Evolutionary conservation across 202 grass and related monocot genomes (phyloP), one percentile per base, ranked within the genome.

Genomic region (Cymbopogon flexuosus): DNA sequence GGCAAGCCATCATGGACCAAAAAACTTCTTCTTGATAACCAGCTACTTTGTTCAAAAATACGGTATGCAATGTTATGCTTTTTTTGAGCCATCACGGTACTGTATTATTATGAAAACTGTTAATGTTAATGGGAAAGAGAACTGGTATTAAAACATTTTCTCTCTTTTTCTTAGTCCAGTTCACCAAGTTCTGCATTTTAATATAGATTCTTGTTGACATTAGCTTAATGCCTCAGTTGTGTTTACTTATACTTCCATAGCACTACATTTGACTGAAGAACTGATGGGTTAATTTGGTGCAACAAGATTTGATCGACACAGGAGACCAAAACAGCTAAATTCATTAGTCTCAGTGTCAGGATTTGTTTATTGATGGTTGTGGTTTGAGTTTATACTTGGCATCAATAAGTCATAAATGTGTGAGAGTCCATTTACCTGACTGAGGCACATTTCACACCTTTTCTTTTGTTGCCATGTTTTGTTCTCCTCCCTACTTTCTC

Each of bases 41-140:
- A 87, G 73, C 84, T 97, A 34, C 94, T 97, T 82, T 85, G 91
- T 87, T 92, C 91, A 10, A 97, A 97, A 92, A 77, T 97, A 88
- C 42, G 78, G 91, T 94, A 80, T 15, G 45, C 64, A 37, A 16
- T 80, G 4, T 65, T 64, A 41, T 86, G 52, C 16, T 47, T 68
- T 29, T 7, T 64, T 8, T 72, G 69, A 72, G 8, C 13, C 57
- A 45, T 71, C 19, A 49, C 1, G 1, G 43, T 81, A 56, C 13
- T 35, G 9, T 5, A 36, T 29, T 65, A 19, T 29, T 65, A 31
- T 12, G 22, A 51, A 70, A 81, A 0, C 0, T 34, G 6, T 56
- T 21, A 34, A 65, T 47, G 12, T 33, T 15, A 59, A 61, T 62
- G 46, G 18, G 52, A 1, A 36, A 58, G 41, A 76, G 14, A 37